These are phyloP conservation scores for Albugo candida DNA, from an alignment of 352 stramenopile species.

Conservation along the genomic window DNA sequence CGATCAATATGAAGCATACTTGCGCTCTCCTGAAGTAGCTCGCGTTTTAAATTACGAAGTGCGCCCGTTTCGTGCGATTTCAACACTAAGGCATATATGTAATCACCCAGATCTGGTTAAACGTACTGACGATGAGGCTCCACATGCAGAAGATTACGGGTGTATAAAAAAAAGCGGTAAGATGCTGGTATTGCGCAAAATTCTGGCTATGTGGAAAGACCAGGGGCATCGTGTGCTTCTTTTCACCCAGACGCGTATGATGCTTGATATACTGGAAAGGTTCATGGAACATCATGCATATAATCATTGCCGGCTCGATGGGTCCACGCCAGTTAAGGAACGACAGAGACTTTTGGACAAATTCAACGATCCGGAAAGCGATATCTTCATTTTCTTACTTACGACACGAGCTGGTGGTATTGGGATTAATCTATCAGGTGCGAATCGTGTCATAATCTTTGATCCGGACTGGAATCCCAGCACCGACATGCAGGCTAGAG, in stretches of 20 bases:
- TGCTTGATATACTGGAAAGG: slow-evolving; percentile 94
- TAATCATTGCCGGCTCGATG: slow-evolving; percentile 90
- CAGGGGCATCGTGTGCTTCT: slow-evolving; percentile 93
- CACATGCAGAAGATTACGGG: neutral
- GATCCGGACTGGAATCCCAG: slow-evolving; percentile 99
- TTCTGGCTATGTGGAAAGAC: slow-evolving; percentile 87
- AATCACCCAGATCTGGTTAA: slow-evolving; percentile 91
- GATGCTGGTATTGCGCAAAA: slow-evolving; percentile 89
- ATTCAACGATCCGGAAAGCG: slow-evolving; percentile 84
- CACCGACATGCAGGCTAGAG: slow-evolving; percentile 90
- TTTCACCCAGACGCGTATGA: slow-evolving; percentile 93
- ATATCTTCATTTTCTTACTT: slow-evolving; percentile 62
- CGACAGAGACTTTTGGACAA: slow-evolving; percentile 88
- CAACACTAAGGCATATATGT: slow-evolving; percentile 95
- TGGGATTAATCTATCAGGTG: slow-evolving; percentile 90
- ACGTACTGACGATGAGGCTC: neutral
- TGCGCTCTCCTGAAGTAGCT: slow-evolving; percentile 84
- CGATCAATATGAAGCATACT: slow-evolving; percentile 81
- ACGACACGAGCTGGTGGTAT: slow-evolving; percentile 88
- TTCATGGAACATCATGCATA: slow-evolving; percentile 77
- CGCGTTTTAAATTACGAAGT: slow-evolving; percentile 68
- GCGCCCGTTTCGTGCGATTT: slow-evolving; percentile 83
- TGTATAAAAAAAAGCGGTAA: slow-evolving; percentile 83
- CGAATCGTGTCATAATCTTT: slow-evolving; percentile 93
- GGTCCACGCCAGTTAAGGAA: slow-evolving; percentile 86